Evolutionary conservation across 2,329 filamentous ascomycete species (phyloP).

Genomic region (Erysiphe pulchra): DNA sequence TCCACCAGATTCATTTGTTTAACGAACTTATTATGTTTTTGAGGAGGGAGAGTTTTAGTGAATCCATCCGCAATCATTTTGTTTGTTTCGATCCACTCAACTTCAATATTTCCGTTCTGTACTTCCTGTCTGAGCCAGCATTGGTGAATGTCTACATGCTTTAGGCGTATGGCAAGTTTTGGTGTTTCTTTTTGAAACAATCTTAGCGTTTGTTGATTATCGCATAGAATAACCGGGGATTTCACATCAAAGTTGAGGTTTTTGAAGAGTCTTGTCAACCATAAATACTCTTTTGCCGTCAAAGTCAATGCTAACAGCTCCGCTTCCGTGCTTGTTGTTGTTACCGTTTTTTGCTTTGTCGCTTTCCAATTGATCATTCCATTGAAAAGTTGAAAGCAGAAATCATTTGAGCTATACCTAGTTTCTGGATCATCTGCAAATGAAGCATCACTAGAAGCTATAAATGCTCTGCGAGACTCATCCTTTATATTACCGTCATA

Average conservation of each 20-base stretch:
- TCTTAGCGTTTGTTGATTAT: constrained; percentile 2
- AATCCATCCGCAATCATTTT: constrained; percentile 7
- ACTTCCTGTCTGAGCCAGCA: constrained; percentile 9
- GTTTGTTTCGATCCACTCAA: constrained; percentile 7
- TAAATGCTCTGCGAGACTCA: not conserved
- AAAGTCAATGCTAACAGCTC: not conserved
- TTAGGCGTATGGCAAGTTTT: constrained; percentile 5
- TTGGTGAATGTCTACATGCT: constrained; percentile 10
- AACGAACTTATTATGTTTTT: not conserved
- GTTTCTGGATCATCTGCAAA: not conserved
- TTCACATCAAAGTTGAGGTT: not conserved
- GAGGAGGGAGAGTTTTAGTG: constrained; percentile 4
- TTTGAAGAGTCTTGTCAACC: not conserved
- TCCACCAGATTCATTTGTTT: constrained; percentile 1
- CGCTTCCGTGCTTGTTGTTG: too few relatives aligned
- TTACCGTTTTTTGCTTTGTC: too few relatives aligned
- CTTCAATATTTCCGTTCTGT: constrained; percentile 3
- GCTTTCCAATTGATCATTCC: not conserved
- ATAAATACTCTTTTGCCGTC: not conserved
- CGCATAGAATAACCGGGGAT: not conserved
- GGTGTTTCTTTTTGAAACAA: constrained; percentile 2
- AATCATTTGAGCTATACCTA: not conserved
- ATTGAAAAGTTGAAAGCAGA: not conserved
- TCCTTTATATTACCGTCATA: not conserved
- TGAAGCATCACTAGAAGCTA: constrained; percentile 1